Evolutionary conservation across 495 filamentous ascomycete genomes (phyloP), one percentile per base, ranked within the genome.

Genomic region (Penicillium pulvis): DNA sequence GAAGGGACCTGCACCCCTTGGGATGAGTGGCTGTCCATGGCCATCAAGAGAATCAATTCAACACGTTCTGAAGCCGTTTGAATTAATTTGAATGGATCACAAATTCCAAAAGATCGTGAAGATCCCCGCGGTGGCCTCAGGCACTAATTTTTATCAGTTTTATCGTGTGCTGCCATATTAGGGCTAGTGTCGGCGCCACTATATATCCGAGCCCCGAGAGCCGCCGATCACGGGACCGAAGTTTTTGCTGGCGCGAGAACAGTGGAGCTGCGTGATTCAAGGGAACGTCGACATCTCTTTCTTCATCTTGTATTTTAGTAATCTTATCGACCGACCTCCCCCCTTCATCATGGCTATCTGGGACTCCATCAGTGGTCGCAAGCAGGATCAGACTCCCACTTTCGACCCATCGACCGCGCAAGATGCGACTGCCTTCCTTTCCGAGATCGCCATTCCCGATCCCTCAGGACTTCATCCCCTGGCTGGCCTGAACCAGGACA

Each of bases 381-480:
- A 92, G 79, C 84, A 87, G 58, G 71, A 79, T 60, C 85, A 84
- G 68, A 76, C 79, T 49, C 73, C 79, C 47, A 70, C 81, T 68
- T 91, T 89, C 75, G 85, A 93, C 73, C 83, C 90, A 17, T 73
- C 81, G 56, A 79, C 85, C 54, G 83, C 83, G 35, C 87, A 88
- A 73, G 91, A 94, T 76, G 87, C 91, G 58, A 87, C 89, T 60
- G 87, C 89, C 42, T 95, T 97, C 77, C 80, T 96, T 49, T 83
- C 80, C 61, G 81, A 79, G 62, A 83, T 87, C 56, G 72, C 85
- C 28, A 83, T 89, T 59, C 82, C 90, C 63, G 95, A 98, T 73
- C 92, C 95, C 5, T 85, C 92, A 50, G 78, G 83, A 68, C 83
- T 98, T 55, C 93, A 98, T 73, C 95, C 94, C n/a, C 84, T 98